Conservation (phyloP, 371 early-diverging fungal species). For the Sporodiniella umbellata region DNA sequence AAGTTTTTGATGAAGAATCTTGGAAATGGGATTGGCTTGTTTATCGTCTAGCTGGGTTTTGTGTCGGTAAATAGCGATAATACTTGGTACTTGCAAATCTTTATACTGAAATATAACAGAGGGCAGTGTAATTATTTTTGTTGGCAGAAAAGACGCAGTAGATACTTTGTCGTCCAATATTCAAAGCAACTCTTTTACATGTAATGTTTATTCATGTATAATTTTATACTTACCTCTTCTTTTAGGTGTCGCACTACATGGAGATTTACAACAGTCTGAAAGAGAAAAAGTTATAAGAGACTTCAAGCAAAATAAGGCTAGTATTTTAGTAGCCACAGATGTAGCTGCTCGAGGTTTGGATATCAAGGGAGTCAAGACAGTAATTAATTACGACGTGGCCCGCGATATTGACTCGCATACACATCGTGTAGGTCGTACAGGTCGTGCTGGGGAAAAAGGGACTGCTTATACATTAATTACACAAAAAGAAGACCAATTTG, state of each 20-base stretch:
- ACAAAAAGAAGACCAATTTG: conserved; percentile 73
- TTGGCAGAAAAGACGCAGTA: conserved; percentile 62
- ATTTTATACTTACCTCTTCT: neutral
- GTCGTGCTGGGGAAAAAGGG: conserved; percentile 75
- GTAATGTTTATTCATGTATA: conserved; percentile 24
- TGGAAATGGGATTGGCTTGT: conserved; percentile 69
- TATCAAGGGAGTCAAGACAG: conserved; percentile 67
- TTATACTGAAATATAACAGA: conserved; percentile 31
- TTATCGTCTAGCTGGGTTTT: conserved; percentile 46
- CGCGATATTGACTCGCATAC: conserved; percentile 78
- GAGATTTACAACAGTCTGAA: conserved; percentile 95
- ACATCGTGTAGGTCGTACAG: conserved; percentile 71
- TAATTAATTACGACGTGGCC: conserved; percentile 76
- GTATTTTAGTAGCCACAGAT: conserved; percentile 97
- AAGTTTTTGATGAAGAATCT: conserved; percentile 59
- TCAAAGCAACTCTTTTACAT: conserved; percentile 44
- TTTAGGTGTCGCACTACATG: conserved; percentile 90
- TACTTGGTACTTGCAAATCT: too few species aligned
- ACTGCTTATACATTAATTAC: conserved; percentile 71
- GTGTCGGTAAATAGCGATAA: conserved; percentile 41
- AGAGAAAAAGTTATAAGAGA: conserved; percentile 90
- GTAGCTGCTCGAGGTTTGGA: conserved; percentile 97
- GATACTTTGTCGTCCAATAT: conserved; percentile 58
- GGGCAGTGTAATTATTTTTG: conserved; percentile 69
- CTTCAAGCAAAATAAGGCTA: conserved; percentile 67